Conservation (phyloP, 495 filamentous ascomycete species). For the Sporormia fimetaria region DNA sequence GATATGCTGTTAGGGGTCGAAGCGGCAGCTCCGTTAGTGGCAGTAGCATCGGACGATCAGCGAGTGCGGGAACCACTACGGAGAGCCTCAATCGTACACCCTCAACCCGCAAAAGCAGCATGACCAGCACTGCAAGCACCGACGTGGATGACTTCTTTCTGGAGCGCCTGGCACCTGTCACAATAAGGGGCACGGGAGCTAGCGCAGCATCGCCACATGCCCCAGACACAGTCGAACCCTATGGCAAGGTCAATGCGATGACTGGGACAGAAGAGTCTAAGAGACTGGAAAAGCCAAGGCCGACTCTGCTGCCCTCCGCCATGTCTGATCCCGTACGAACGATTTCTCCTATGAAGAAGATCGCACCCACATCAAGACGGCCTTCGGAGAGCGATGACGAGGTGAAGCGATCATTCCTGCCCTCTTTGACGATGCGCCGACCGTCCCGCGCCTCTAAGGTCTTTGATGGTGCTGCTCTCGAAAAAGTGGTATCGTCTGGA, state of each 20-base stretch:
- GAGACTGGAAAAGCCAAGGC: constrained; percentile 9
- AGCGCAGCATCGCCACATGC: constrained; percentile 32
- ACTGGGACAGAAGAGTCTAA: constrained; percentile 18
- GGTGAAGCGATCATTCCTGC: constrained; percentile 19
- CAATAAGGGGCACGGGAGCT: constrained; percentile 70
- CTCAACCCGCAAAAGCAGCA: constrained; percentile 43
- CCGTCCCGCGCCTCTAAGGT: constrained; percentile 26
- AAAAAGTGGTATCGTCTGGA: constrained; percentile 22
- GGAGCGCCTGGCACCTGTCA: constrained; percentile 72
- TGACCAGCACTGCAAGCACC: constrained; percentile 41
- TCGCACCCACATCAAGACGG: constrained; percentile 10
- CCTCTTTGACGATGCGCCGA: constrained; percentile 26
- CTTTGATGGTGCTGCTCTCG: constrained; percentile 13
- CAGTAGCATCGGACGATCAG: constrained; percentile 41
- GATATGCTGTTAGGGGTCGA: constrained; percentile 51
- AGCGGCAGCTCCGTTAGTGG: constrained; percentile 44
- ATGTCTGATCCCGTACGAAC: constrained; percentile 24
- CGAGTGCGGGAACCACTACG: constrained; percentile 43
- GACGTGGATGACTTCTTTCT: constrained; percentile 58
- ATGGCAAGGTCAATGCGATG: constrained; percentile 25
- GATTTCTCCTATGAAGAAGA: constrained; percentile 17
- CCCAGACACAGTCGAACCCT: constrained; percentile 19
- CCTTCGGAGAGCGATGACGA: constrained; percentile 29
- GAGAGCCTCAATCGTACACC: constrained; percentile 34
- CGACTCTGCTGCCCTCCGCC: constrained; percentile 30